A percentile compares a stretch with the other conserved stretches of the same genome.
phyloP scores from a whole-genome alignment of 352 stramenopile genomes.

The Phytophthora cajani region DNA sequence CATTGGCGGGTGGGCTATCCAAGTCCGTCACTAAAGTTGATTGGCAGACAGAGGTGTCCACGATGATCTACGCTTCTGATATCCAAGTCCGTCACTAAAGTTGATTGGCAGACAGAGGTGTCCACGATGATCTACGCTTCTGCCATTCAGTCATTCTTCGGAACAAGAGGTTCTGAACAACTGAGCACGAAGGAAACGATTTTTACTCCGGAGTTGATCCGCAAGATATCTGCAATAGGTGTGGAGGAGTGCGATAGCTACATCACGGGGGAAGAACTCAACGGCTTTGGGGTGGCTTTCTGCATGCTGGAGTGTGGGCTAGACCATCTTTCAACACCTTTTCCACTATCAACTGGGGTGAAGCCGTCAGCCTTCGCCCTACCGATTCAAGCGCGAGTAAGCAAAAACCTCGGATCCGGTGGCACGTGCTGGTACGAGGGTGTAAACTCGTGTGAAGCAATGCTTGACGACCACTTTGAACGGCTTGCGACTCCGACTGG shows the following conservation, averaged over 20 bases:
- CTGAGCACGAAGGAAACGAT: slow-evolving; percentile 17
- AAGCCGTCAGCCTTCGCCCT: slow-evolving; percentile 27
- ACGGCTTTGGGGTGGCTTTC: slow-evolving; percentile 64
- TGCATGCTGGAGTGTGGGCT: slow-evolving; percentile 46
- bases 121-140: slow-evolving; percentile 46
- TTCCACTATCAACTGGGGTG: slow-evolving; percentile 27
- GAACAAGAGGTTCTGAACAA: slow-evolving; percentile 14
- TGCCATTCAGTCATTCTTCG: slow-evolving; percentile 48
- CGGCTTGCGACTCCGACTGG: slow-evolving; percentile 32
- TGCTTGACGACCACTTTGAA: slow-evolving; percentile 44
- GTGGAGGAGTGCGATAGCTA: slow-evolving; percentile 29
- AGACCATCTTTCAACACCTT: slow-evolving; percentile 34
- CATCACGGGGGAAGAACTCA: slow-evolving; percentile 39
- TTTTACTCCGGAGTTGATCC: slow-evolving; percentile 45
- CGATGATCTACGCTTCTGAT: slow-evolving; percentile 44
- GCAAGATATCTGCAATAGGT: slow-evolving; percentile 39
- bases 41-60: slow-evolving; percentile 42
- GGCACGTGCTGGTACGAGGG: slow-evolving; percentile 24
- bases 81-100: too few species aligned
- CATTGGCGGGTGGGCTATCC: slow-evolving; percentile 9
- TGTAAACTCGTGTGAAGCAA: slow-evolving; percentile 21
- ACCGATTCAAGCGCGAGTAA: slow-evolving; percentile 22
- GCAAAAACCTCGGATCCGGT: neutral
- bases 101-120: slow-evolving; percentile 42
- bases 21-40: slow-evolving; percentile 41